Percentiles rank a stretch among this genome's conserved stretches.
These are phyloP conservation scores for Saturnispora besseyi DNA, from an alignment of 805 yeast species.

Conservation along the genomic window DNA sequence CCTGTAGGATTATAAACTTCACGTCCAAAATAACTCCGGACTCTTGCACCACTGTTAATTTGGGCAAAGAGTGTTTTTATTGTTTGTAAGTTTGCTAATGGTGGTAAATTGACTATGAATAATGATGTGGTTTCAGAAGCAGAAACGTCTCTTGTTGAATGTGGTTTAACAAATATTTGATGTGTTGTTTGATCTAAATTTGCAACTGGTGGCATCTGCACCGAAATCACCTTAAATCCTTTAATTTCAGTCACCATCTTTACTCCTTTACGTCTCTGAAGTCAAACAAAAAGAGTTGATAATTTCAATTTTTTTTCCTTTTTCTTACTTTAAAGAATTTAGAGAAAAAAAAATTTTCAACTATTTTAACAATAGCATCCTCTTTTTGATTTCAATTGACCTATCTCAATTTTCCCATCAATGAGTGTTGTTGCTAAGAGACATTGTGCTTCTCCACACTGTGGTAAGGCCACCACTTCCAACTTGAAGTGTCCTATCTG, in stretches of 20 bases:
- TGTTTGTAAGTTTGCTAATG: constrained; percentile 42
- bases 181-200: constrained; percentile 30
- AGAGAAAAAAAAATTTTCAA: not conserved
- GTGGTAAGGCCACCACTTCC: constrained; percentile 75
- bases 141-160: constrained; percentile 34
- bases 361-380: constrained; percentile 44
- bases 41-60: constrained; percentile 55
- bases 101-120: constrained; percentile 73
- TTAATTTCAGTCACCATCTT: constrained; percentile 31
- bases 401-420: constrained; percentile 84
- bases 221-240: constrained; percentile 47
- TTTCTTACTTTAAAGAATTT: not conserved
- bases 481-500: constrained; percentile 86
- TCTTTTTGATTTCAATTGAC: constrained; percentile 59
- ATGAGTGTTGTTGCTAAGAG: constrained; percentile 1
- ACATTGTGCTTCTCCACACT: constrained; percentile 66
- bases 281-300: not conserved
- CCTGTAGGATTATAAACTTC: constrained; percentile 27
- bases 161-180: constrained; percentile 60
- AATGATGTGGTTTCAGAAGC: constrained; percentile 42
- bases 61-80: constrained; percentile 50
- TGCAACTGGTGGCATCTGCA: constrained; percentile 30
- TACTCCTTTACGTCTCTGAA: not conserved
- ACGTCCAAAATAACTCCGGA: constrained; percentile 33
- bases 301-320: not conserved